Evolutionary conservation across 2,329 filamentous ascomycete genomes (phyloP), one percentile per base, ranked within the genome.

Genomic region (Fonsecaea monophora): DNA sequence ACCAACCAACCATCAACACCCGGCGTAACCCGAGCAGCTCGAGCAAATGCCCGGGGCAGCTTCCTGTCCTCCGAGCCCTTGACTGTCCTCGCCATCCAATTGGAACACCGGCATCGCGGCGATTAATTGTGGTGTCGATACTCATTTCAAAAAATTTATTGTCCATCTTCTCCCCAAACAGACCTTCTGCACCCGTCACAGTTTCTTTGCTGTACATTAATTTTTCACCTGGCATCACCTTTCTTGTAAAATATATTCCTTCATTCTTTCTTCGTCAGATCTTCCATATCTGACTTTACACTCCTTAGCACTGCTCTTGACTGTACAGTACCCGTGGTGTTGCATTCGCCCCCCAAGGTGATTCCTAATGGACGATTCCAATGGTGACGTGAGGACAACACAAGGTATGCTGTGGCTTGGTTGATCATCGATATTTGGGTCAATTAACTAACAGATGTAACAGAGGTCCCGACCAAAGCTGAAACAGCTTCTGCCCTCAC

Each of bases 371-470:
- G 68, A 66, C 60, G 53, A 69, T 37, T 60, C 65, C 60, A 72
- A 70, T 70, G 69, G 72, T 71, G 73, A 72, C 68, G 73, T 71
- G 69, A 69, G 71, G 50, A 67, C 58, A 58, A 48, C 62, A 21
- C 62, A 68, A 68, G 70, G 73, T 73, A 58, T 37, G 62, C 48
- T 25, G 57, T n/a, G 56, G 37, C 48, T 57, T 34, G 42, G 42
- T 12, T 42, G 35, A 35, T 50, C 38, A 34, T 38, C 34, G 8
- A 25, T 3, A 48, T 2, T 25, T 21, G 21, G 8, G 9, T 38
- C 15, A 21, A 58, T 59, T 70, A 37, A 70, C 15, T 13, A 25
- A 38, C 63, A 71, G 66, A 68, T 66, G 66, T 64, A 61, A 64
- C 54, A 58, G 50, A 59, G 42, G 50, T 59, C 35, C 42, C 45